Percentiles rank a stretch among this genome's conserved stretches.
phyloP scores from a whole-genome alignment of 163 green algal genomes.

The Prototheca stagnorum region DNA sequence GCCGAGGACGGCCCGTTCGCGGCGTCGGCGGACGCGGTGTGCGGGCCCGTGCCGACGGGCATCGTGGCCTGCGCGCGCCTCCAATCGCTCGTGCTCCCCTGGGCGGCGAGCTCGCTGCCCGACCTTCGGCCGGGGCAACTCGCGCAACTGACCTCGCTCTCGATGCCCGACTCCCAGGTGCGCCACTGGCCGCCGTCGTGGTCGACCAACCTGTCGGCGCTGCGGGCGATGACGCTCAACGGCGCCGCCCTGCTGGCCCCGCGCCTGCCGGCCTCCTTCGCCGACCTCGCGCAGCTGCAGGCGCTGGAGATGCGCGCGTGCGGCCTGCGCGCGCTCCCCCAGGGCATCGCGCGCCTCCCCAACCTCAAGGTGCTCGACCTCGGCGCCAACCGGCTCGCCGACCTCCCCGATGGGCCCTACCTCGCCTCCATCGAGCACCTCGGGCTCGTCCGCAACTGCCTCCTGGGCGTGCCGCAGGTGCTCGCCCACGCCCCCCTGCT shows the following conservation, averaged over 20 bases:
- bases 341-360: constrained; percentile 1
- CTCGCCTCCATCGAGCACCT: constrained; percentile 1
- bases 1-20: background rate
- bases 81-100: constrained; percentile 6
- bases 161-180: constrained; percentile 4
- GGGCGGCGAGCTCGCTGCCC: constrained; percentile 3
- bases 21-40: constrained; percentile 1
- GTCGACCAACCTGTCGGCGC: constrained; percentile 3
- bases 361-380: constrained; percentile 5
- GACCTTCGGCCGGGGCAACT: constrained; percentile 11
- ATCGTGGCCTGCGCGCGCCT: constrained; percentile 8
- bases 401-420: constrained; percentile 9
- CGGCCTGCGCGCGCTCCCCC: constrained; percentile 5
- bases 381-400: constrained; percentile 6
- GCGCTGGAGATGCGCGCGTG: constrained; percentile 9
- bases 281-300: constrained; percentile 1
- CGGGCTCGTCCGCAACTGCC: constrained; percentile 3
- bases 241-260: constrained; percentile 1
- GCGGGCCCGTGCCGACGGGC: constrained; percentile 6
- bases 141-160: constrained; percentile 1
- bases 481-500: constrained; percentile 4
- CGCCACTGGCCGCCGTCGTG: constrained; percentile 5
- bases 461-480: constrained; percentile 3
- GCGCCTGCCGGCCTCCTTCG: constrained; percentile 6
- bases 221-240: constrained; percentile 8